Base-by-base conservation (phyloP, 2,329 filamentous ascomycete genomes). In the Tolypocladium capitatum region DNA sequence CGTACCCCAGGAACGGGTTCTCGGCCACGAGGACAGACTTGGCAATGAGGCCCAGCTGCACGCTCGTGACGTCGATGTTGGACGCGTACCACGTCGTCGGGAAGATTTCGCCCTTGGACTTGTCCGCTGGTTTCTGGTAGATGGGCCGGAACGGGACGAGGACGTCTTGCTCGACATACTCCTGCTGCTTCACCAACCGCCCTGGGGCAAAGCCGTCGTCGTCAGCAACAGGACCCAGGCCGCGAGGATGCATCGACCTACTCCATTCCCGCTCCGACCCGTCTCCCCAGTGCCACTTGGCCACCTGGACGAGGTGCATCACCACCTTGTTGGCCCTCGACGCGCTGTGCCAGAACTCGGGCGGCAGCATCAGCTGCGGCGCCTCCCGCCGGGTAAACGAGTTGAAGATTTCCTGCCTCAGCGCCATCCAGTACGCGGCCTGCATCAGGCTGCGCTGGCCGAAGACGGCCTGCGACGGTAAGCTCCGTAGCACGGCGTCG, bases 371-470 rank as follows among this genome's bases (percentile, higher is more conserved):
- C 36, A 68, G 60, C 51, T 68, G 64, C 0, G 66, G 66, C 1
- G 65, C 58, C 11, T 68, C 62, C 8, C 59, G 56, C 31, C 63
- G 60, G 2, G 65, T 68, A 34, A 68, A 65, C 0, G 66, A 67
- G 44, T 68, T 64, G 48, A 65, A 68, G 4, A 68, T 66, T 38
- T 68, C 66, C 46, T 68, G 66, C 28, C 66, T 47, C 20, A 68
- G 56, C 2, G 66, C 66, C 59, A 68, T 68, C 66, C 66, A 68
- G 47, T 68, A 68, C 7, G 65, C 60, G 1, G 66, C 66, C 38
- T 66, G 66, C 45, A 67, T 63, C 14, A 68, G 55, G 24, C 63
- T 61, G 31, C 64, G 53, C 24, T 58, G 59, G 1, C 60, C 60
- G 33, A 68, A 65, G n/a, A 66, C 58, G 18, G 62, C 58, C 45